These are phyloP conservation scores for Phialemonium atrogriseum DNA, from an alignment of 2,329 filamentous ascomycete genomes.

Conservation along the genomic window DNA sequence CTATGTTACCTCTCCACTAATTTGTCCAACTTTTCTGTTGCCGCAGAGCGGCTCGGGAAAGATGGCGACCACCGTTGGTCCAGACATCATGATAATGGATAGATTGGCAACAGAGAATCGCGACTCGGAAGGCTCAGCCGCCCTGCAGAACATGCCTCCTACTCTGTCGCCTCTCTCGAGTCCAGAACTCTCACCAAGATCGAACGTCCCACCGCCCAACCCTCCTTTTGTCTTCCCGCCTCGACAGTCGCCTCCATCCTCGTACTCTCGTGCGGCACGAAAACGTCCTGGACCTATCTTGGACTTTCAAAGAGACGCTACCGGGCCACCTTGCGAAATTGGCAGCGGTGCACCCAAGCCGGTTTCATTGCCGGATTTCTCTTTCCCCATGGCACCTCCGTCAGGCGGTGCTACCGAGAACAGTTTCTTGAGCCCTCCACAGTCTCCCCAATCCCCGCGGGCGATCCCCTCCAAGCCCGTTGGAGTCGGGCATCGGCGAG, in stretches of 20 bases:
- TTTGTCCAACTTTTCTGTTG: constrained; percentile 35
- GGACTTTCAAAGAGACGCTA: constrained; percentile 29
- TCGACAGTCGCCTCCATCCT: constrained; percentile 36
- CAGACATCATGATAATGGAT: constrained; percentile 16
- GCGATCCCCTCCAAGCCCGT: constrained; percentile 43
- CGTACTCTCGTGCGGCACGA: constrained; percentile 37
- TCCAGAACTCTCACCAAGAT: constrained; percentile 25
- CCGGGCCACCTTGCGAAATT: constrained; percentile 19
- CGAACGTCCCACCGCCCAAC: constrained; percentile 44
- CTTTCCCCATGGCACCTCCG: constrained; percentile 28
- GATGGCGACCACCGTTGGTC: constrained; percentile 24
- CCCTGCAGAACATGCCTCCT: constrained; percentile 16
- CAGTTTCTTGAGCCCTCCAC: constrained; percentile 43
- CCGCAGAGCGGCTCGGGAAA: constrained; percentile 37
- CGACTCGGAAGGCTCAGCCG: no score
- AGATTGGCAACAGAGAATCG: constrained; percentile 4
- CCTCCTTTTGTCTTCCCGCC: constrained; percentile 58
- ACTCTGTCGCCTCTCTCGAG: constrained; percentile 15
- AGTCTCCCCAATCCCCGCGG: constrained; percentile 42
- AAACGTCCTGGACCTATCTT: constrained; percentile 46
- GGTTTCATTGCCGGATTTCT: constrained; percentile 43
- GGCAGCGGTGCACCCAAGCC: constrained; percentile 22
- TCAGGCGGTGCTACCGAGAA: constrained; percentile 22
- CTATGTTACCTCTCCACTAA: constrained; percentile 32
- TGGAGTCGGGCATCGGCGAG: constrained; percentile 69